Percentiles rank a stretch among this genome's conserved stretches.
These are phyloP conservation scores for Ilyonectria destructans DNA, from an alignment of 2,329 filamentous ascomycete species.

Conservation along the genomic window DNA sequence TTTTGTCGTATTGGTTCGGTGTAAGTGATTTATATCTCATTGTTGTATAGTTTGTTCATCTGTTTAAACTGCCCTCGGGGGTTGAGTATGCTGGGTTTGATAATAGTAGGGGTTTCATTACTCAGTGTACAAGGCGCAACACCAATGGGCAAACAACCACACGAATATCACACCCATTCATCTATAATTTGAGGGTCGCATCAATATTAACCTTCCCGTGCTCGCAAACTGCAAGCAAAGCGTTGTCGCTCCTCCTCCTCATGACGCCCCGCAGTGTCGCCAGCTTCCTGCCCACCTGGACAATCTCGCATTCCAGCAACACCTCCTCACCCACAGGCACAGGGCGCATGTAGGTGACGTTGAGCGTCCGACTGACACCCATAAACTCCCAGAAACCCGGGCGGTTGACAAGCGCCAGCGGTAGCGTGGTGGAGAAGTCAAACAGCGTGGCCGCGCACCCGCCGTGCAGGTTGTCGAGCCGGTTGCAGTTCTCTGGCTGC, in stretches of 20 bases:
- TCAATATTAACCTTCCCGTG: conserved; percentile 78
- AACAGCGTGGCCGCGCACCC: conserved; percentile 78
- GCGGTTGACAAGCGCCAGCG: conserved; percentile 69
- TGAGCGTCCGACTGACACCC: conserved; percentile 78
- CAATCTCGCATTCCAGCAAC: conserved; percentile 70
- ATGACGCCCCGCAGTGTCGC: conserved; percentile 70
- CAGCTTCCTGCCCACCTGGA: conserved; percentile 71
- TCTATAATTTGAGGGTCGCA: conserved; percentile 54
- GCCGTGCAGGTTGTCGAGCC: conserved; percentile 71
- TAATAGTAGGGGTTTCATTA: not conserved
- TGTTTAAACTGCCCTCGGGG: too few relatives aligned
- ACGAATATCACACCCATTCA: not conserved
- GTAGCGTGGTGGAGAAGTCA: conserved; percentile 75
- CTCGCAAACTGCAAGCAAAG: conserved; percentile 71
- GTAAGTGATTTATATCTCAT: too few relatives aligned
- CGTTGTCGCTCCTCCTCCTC: conserved; percentile 67
- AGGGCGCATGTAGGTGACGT: conserved; percentile 78
- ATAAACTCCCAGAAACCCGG: conserved; percentile 75
- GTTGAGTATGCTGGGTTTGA: too few relatives aligned
- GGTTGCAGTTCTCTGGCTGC: conserved; percentile 68
- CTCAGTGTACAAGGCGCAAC: not conserved
- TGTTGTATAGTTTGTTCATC: too few relatives aligned
- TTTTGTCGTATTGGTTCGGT: too few relatives aligned
- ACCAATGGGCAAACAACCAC: not conserved
- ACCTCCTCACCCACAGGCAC: conserved; percentile 67